These are phyloP conservation scores for Forsythia viridissima DNA, from an alignment of 257 asterid species.

Conservation along the genomic window DNA sequence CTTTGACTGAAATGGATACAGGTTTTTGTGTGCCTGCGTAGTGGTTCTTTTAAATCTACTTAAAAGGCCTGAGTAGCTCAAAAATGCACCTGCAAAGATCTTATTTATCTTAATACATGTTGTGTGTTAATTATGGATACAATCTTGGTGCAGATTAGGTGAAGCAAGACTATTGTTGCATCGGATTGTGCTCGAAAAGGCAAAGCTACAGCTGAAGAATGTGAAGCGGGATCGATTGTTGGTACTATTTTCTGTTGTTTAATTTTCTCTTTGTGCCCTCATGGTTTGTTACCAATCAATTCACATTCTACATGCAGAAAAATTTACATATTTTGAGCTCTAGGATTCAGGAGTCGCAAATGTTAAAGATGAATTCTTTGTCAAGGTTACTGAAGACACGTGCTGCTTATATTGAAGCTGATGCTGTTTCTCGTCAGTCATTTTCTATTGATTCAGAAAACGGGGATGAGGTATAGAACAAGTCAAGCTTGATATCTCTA, in stretches of 20 bases:
- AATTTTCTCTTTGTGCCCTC: constrained; percentile 7
- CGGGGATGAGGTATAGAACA: constrained; percentile 42
- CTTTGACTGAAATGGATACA: constrained; percentile 9
- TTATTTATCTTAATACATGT: neutral
- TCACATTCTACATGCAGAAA: constrained; percentile 54
- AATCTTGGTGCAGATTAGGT: constrained; percentile 55
- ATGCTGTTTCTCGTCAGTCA: constrained; percentile 30
- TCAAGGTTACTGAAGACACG: constrained; percentile 28
- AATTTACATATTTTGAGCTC: constrained; percentile 50
- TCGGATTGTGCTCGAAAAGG: constrained; percentile 58
- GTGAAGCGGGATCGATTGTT: constrained; percentile 56
- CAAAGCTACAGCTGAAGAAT: constrained; percentile 65
- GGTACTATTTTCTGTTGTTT: constrained; percentile 52
- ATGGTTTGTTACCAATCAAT: constrained; percentile 15
- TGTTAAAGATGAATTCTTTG: constrained; percentile 38
- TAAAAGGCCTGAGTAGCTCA: constrained; percentile 15
- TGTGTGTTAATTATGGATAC: constrained; percentile 19
- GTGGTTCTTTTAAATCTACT: neutral
- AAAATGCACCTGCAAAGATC: neutral
- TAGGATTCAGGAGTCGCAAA: constrained; percentile 58
- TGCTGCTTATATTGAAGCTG: constrained; percentile 31
- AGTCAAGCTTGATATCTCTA: neutral
- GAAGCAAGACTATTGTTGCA: constrained; percentile 58
- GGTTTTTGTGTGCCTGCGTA: constrained; percentile 26
- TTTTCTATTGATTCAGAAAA: constrained; percentile 31